Percentiles rank a stretch among this genome's conserved stretches.
phyloP scores from a whole-genome alignment of 2,329 filamentous ascomycete species.

The Trichoderma sp. region DNA sequence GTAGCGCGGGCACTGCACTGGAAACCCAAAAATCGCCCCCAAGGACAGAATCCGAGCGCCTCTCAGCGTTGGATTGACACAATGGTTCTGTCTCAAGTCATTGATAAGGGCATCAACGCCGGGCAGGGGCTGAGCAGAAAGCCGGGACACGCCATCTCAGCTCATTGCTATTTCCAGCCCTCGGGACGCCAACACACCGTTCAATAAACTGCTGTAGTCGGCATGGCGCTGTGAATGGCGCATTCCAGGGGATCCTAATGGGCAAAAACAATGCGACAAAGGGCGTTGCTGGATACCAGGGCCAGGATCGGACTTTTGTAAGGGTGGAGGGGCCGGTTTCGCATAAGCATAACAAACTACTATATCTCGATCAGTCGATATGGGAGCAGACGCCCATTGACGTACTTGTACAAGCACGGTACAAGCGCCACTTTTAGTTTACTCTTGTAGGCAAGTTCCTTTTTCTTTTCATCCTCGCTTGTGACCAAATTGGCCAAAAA shows the following conservation, averaged over 20 bases:
- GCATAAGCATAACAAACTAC: slow-evolving; percentile 27
- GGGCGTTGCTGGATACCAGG: background rate
- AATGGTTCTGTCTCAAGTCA: background rate
- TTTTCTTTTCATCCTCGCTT: background rate
- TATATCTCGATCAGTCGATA: slow-evolving; percentile 16
- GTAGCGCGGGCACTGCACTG: background rate
- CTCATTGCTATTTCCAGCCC: background rate
- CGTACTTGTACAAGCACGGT: too few relatives aligned
- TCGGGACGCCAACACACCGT: background rate
- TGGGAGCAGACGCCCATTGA: background rate
- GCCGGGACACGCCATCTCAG: background rate
- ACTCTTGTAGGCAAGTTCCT: background rate
- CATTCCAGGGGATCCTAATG: background rate
- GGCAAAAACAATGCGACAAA: background rate
- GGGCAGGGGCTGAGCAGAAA: background rate
- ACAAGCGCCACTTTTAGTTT: background rate
- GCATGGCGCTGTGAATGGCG: slow-evolving; percentile 12
- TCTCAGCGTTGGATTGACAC: background rate
- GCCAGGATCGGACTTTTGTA: background rate
- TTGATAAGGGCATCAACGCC: slow-evolving; percentile 6
- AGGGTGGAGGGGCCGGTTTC: slow-evolving; percentile 6
- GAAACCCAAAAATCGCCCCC: background rate
- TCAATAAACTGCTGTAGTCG: too few relatives aligned
- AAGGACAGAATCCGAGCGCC: background rate
- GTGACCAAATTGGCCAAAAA: background rate